A percentile compares a stretch with the other conserved stretches of the same genome.
phyloP scores from a whole-genome alignment of 306 rosid species.

The Castanospermum australe region DNA sequence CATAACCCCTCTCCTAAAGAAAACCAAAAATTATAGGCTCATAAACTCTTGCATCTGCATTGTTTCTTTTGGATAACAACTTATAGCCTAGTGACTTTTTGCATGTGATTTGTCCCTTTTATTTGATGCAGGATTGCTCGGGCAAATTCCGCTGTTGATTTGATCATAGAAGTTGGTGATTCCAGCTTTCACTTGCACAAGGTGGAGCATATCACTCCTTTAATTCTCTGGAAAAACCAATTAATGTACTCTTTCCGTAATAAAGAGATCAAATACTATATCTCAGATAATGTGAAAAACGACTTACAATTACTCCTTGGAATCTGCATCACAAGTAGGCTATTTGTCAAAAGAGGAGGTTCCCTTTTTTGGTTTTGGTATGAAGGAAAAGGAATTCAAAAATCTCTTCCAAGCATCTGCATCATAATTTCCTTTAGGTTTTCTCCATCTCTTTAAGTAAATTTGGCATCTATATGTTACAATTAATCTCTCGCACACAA shows the following conservation, averaged over 20 bases:
- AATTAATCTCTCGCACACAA: no score
- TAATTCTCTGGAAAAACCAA: background rate
- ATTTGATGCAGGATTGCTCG: constrained; percentile 57
- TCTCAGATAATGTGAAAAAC: background rate
- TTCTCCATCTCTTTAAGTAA: background rate
- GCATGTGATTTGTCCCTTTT: background rate
- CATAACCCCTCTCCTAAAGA: background rate
- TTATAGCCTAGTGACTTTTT: background rate
- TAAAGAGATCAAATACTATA: background rate
- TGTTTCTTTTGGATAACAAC: background rate
- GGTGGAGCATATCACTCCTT: constrained; percentile 41
- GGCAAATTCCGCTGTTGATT: constrained; percentile 44
- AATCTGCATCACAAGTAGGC: background rate
- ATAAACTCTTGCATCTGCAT: background rate
- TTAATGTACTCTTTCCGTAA: background rate
- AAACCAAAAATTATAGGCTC: background rate
- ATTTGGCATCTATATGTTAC: no score
- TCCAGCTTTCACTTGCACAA: constrained; percentile 79
- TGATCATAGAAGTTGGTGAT: constrained; percentile 67
- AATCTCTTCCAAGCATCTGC: background rate
- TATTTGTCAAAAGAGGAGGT: background rate
- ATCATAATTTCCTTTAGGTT: background rate
- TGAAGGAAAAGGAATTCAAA: background rate
- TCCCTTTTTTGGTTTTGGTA: background rate
- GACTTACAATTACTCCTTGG: background rate